Evolutionary conservation across 768 basidiomycete genomes (phyloP).

Genomic region (Xerocomellus intermedius): DNA sequence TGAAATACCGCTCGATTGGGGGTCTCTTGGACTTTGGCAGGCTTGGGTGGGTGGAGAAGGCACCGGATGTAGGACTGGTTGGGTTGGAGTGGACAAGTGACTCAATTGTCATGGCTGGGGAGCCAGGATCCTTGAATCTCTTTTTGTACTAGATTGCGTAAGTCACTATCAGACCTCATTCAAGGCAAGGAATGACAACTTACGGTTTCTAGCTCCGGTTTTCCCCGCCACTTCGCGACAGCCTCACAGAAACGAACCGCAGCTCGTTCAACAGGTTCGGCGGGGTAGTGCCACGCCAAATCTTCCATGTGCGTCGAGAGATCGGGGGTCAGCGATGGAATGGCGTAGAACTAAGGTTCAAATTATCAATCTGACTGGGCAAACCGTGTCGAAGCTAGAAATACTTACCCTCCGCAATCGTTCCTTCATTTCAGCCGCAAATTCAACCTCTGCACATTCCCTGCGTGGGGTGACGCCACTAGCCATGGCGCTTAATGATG

Average conservation of each 20-base stretch:
- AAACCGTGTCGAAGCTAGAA: neutral
- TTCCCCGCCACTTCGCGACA: slow-evolving; percentile 78
- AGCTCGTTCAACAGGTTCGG: slow-evolving; percentile 77
- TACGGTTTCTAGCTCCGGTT: slow-evolving; percentile 80
- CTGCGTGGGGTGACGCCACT: slow-evolving; percentile 32
- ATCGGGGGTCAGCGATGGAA: slow-evolving; percentile 69
- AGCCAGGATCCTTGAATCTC: slow-evolving; percentile 35
- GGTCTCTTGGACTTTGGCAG: slow-evolving; percentile 30
- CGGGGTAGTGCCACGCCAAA: slow-evolving; percentile 72
- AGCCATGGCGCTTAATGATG: slow-evolving; percentile 38
- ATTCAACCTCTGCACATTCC: slow-evolving; percentile 65
- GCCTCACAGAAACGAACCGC: slow-evolving; percentile 80
- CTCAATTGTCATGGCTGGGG: slow-evolving; percentile 56
- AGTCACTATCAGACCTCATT: slow-evolving; percentile 19
- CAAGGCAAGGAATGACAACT: slow-evolving; percentile 8
- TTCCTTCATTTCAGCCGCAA: slow-evolving; percentile 71
- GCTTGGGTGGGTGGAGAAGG: slow-evolving; percentile 15
- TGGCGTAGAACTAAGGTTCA: slow-evolving; percentile 66
- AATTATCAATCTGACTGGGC: slow-evolving; percentile 4
- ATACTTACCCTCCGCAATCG: slow-evolving; percentile 62
- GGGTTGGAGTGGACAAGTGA: slow-evolving; percentile 71
- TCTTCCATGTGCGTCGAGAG: slow-evolving; percentile 76
- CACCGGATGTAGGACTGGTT: slow-evolving; percentile 49
- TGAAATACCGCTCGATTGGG: slow-evolving; percentile 39
- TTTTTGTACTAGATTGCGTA: slow-evolving; percentile 55